phyloP scores from a whole-genome alignment of 805 yeast genomes.

The Lipomyces starkeyi region DNA sequence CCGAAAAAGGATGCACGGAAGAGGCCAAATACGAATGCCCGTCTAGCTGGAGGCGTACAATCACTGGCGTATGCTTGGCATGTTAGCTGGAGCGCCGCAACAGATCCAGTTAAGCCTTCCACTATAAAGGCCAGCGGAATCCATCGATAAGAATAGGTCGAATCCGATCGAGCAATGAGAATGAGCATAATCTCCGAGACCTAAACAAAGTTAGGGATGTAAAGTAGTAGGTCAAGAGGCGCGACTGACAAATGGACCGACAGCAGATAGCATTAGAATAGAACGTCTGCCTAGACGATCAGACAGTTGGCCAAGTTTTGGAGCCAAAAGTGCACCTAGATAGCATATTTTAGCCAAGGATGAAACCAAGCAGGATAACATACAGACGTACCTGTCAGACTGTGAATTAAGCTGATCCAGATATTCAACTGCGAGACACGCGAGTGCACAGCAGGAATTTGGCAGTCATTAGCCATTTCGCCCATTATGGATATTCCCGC shows the following conservation, averaged over 20 bases:
- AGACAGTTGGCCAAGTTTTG: constrained; percentile 25
- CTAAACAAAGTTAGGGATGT: neutral
- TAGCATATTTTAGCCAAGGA: constrained; percentile 16
- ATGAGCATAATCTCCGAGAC: neutral
- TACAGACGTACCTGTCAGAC: constrained; percentile 1
- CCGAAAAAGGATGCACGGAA: constrained; percentile 42
- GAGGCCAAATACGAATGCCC: constrained; percentile 48
- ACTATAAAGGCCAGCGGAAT: constrained; percentile 55
- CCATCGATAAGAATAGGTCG: constrained; percentile 34
- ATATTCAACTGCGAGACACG: constrained; percentile 14
- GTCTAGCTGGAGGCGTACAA: constrained; percentile 63
- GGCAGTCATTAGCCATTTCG: constrained; percentile 21
- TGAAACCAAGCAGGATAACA: constrained; percentile 21
- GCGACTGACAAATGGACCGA: constrained; percentile 29
- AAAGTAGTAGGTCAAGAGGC: neutral
- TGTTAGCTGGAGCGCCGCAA: constrained; percentile 59
- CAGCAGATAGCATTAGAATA: constrained; percentile 13
- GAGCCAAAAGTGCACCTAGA: constrained; percentile 20
- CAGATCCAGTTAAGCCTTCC: constrained; percentile 65
- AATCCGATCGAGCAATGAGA: constrained; percentile 8
- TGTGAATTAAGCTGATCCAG: constrained; percentile 25
- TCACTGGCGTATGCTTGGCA: constrained; percentile 76
- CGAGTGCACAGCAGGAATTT: constrained; percentile 26
- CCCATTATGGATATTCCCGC: neutral
- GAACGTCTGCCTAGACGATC: constrained; percentile 28